Percentiles rank a stretch among this genome's conserved stretches.
Evolutionary conservation across 2,329 filamentous ascomycete species (phyloP).

Genomic region (Gaeumannomyces tritici): DNA sequence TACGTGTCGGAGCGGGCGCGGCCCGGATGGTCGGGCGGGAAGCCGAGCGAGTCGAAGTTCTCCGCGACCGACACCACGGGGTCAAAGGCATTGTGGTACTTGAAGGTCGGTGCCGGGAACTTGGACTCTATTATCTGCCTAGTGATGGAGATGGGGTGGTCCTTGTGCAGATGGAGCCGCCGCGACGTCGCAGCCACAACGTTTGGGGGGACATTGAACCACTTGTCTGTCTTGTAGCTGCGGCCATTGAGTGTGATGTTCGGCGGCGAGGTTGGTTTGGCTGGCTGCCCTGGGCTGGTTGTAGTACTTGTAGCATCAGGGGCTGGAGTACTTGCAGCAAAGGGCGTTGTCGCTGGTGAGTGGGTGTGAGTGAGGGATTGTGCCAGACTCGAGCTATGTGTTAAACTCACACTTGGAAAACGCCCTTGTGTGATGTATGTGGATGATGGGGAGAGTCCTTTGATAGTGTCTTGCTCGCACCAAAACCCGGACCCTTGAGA

Average conservation of each 20-base stretch:
- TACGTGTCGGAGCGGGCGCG: constrained; percentile 87
- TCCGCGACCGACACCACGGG: constrained; percentile 77
- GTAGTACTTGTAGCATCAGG: not conserved
- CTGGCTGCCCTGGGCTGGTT: not conserved
- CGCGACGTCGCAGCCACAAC: constrained; percentile 68
- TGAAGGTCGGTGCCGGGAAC: constrained; percentile 65
- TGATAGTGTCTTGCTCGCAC: not conserved
- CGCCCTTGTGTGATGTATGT: not conserved
- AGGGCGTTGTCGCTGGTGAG: not conserved
- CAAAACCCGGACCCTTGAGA: not conserved
- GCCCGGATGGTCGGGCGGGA: constrained; percentile 79
- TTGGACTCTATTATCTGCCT: constrained; percentile 85
- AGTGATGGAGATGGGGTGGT: constrained; percentile 87
- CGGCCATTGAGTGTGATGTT: constrained; percentile 51
- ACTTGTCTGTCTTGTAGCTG: constrained; percentile 60
- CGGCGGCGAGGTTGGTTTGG: no score
- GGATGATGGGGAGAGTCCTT: not conserved
- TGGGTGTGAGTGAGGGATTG: not conserved
- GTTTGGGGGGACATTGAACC: constrained; percentile 74
- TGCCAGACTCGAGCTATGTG: not conserved
- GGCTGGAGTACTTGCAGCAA: not conserved
- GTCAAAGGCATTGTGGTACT: constrained; percentile 67
- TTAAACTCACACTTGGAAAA: not conserved
- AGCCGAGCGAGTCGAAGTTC: constrained; percentile 96
- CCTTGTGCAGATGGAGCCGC: constrained; percentile 76